Conservation (phyloP, 164 flowering plant species). For the Malania oleifera region DNA sequence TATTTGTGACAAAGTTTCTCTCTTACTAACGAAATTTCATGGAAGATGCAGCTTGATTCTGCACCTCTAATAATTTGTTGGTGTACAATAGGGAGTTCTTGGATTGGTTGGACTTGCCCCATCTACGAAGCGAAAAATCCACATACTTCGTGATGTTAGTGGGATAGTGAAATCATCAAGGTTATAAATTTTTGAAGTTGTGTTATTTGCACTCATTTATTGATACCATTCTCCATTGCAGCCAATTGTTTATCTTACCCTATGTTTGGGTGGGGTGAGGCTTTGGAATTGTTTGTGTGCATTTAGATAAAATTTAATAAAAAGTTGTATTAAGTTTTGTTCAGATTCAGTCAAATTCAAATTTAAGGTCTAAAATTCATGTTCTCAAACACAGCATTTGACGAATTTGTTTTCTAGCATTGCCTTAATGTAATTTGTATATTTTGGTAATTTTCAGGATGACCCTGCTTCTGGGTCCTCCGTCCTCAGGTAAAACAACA, state of each 20-base stretch:
- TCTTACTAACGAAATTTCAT: too few relatives aligned
- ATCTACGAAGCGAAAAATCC: slow-evolving; percentile 42
- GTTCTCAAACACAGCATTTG: too few relatives aligned
- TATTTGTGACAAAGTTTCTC: too few relatives aligned
- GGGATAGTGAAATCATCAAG: slow-evolving; percentile 64
- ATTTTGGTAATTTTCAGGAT: slow-evolving; percentile 1
- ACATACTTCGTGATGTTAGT: slow-evolving; percentile 44
- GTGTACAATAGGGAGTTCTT: slow-evolving; percentile 27
- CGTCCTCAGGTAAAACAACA: neutral
- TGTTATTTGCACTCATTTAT: neutral
- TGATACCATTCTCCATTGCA: too few relatives aligned
- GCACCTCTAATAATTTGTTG: neutral
- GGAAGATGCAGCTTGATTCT: too few relatives aligned
- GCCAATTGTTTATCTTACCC: too few relatives aligned
- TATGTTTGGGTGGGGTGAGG: too few relatives aligned
- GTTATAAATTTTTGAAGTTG: slow-evolving; percentile 18
- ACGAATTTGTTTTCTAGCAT: neutral
- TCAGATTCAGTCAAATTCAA: too few relatives aligned
- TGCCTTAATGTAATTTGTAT: neutral
- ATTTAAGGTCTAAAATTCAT: too few relatives aligned
- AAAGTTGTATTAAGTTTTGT: too few relatives aligned
- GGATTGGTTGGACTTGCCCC: slow-evolving; percentile 36
- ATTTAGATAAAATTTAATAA: too few relatives aligned
- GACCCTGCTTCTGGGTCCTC: slow-evolving; percentile 5
- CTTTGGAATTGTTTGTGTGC: too few relatives aligned